Conservation (phyloP, 148 eudicot species). For the Nepenthes mirabilis region DNA sequence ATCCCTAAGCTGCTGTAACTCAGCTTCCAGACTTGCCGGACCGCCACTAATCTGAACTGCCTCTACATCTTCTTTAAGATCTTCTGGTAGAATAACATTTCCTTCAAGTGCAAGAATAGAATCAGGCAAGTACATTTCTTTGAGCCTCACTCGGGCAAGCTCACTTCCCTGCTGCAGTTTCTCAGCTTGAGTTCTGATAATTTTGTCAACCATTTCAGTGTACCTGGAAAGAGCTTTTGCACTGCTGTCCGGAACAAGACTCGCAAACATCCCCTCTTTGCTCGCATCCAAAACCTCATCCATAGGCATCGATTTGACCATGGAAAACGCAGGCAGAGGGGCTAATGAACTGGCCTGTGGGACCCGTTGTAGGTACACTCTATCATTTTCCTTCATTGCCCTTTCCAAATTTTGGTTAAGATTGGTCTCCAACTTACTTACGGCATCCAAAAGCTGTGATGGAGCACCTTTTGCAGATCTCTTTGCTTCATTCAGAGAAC, state of each 20-base stretch:
- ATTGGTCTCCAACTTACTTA: conserved; percentile 60
- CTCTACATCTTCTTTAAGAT: conserved; percentile 90
- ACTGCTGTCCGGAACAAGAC: conserved; percentile 91
- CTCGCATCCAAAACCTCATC: conserved; percentile 82
- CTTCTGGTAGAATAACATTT: conserved; percentile 47
- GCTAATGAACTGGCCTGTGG: conserved; percentile 64
- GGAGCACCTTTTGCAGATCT: conserved; percentile 71
- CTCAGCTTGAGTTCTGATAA: conserved; percentile 95
- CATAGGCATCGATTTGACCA: conserved; percentile 82
- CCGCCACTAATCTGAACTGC: conserved; percentile 95
- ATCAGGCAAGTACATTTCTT: conserved; percentile 95
- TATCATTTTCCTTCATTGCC: conserved; percentile 92
- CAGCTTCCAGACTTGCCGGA: conserved; percentile 83
- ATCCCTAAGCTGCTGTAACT: conserved; percentile 83
- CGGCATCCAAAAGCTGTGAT: conserved; percentile 79
- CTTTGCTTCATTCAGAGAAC: conserved; percentile 58
- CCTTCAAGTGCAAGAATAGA: conserved; percentile 90
- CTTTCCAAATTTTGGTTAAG: conserved; percentile 71
- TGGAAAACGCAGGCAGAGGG: conserved; percentile 66
- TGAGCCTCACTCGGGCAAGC: conserved; percentile 85
- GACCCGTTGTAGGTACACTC: conserved; percentile 94
- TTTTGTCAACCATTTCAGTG: conserved; percentile 92
- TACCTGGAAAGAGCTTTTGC: conserved; percentile 90
- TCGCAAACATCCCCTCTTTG: conserved; percentile 80
- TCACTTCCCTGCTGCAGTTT: conserved; percentile 97